Evolutionary conservation across 371 early-diverging fungal species (phyloP).

Genomic region (Rhizomucor miehei): DNA sequence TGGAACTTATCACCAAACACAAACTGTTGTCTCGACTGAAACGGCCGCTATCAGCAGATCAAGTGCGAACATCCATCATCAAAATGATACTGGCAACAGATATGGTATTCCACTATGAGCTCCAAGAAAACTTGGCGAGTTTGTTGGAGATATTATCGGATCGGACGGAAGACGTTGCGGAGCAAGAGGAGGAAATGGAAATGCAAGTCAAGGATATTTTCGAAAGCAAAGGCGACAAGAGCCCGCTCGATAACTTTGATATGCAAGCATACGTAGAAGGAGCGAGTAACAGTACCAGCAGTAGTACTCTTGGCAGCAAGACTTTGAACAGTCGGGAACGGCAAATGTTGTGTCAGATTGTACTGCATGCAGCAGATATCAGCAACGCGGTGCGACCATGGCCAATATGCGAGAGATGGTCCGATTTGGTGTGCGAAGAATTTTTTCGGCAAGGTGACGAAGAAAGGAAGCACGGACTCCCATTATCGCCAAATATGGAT

Average conservation of each 20-base stretch:
- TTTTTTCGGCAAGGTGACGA: conserved; percentile 86
- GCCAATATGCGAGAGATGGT: conserved; percentile 82
- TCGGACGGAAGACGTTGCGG: background rate
- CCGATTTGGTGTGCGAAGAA: conserved; percentile 80
- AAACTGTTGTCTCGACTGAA: conserved; percentile 24
- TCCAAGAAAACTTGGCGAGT: conserved; percentile 64
- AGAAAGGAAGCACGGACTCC: conserved; percentile 68
- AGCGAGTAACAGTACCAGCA: too few relatives aligned
- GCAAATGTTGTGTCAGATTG: conserved; percentile 61
- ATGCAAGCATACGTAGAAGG: conserved; percentile 29
- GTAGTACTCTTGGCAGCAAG: background rate
- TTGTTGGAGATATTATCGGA: conserved; percentile 23
- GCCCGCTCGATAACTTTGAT: conserved; percentile 33
- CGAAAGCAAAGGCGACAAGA: conserved; percentile 34
- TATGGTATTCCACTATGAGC: conserved; percentile 85
- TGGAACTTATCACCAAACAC: conserved; percentile 8
- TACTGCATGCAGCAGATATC: conserved; percentile 87
- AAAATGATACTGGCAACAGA: conserved; percentile 83
- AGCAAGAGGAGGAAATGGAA: background rate
- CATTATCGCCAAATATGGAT: conserved; percentile 89
- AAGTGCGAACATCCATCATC: conserved; percentile 51
- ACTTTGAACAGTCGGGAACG: conserved; percentile 43
- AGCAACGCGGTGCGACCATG: conserved; percentile 87
- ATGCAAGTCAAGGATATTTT: conserved; percentile 35
- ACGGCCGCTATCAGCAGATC: conserved; percentile 42